These are phyloP conservation scores for Monosporascus sp. DNA, from an alignment of 2,329 filamentous ascomycete genomes.

Conservation along the genomic window DNA sequence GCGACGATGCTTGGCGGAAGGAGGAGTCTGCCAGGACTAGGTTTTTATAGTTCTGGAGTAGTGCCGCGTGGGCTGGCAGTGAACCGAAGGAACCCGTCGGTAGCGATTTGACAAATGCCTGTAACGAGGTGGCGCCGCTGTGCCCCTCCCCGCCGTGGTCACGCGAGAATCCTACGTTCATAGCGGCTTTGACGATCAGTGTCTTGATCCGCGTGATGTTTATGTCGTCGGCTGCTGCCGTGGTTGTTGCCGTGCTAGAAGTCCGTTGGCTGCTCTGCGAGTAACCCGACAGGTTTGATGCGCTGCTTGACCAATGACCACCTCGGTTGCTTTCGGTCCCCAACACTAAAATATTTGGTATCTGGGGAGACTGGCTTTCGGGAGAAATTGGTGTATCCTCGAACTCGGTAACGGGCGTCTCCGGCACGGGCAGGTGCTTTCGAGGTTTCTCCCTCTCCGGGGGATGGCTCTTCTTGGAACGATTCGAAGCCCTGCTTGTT, in stretches of 20 bases:
- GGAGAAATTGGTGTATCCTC: constrained; percentile 84
- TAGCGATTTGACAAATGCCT: constrained; percentile 70
- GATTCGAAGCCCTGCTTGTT: constrained; percentile 45
- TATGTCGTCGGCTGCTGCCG: constrained; percentile 63
- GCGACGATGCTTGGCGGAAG: constrained; percentile 48
- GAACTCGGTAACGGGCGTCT: constrained; percentile 92
- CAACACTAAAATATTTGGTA: constrained; percentile 84
- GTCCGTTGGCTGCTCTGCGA: constrained; percentile 64
- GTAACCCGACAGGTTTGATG: constrained; percentile 72
- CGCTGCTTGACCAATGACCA: constrained; percentile 66
- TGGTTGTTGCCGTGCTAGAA: constrained; percentile 67
- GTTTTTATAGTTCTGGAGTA: constrained; percentile 76
- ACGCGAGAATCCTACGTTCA: constrained; percentile 75
- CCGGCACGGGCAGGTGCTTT: constrained; percentile 55
- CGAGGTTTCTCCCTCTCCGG: constrained; percentile 41
- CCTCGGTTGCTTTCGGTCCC: constrained; percentile 56
- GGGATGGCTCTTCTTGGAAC: constrained; percentile 46
- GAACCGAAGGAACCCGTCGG: constrained; percentile 75
- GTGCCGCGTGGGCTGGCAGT: constrained; percentile 60
- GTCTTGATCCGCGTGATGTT: constrained; percentile 74
- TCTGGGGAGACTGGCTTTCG: constrained; percentile 66
- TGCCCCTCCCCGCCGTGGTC: constrained; percentile 41
- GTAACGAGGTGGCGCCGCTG: constrained; percentile 50
- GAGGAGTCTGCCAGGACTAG: constrained; percentile 69
- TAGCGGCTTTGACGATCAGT: constrained; percentile 76